phyloP scores from a whole-genome alignment of 192 early-diverging fungal species.

The Backusella mclennaniae region DNA sequence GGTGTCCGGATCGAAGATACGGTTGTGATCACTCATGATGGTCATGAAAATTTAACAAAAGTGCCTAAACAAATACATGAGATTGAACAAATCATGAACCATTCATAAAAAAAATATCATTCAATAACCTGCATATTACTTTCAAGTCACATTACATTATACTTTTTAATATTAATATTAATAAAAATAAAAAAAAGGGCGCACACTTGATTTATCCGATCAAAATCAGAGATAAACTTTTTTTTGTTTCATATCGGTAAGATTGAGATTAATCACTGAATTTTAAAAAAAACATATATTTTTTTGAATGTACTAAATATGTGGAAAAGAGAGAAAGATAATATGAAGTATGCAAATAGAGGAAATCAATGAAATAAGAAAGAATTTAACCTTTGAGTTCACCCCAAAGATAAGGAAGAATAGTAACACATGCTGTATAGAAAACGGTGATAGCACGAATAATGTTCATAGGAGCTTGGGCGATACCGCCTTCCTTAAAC shows the following conservation, averaged over 20 bases:
- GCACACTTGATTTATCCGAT: neutral
- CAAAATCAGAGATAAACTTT: neutral
- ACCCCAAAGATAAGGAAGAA: constrained; percentile 38
- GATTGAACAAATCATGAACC: constrained; percentile 63
- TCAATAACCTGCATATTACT: neutral
- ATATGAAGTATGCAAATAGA: neutral
- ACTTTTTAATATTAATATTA: neutral
- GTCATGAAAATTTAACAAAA: constrained; percentile 79
- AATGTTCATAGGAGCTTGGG: constrained; percentile 40
- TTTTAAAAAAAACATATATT: neutral
- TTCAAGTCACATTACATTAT: neutral
- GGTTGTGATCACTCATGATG: constrained; percentile 78
- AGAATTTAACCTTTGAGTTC: constrained; percentile 17
- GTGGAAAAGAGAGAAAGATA: neutral
- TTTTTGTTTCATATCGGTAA: neutral
- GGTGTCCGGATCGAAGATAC: constrained; percentile 94
- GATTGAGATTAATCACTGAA: neutral
- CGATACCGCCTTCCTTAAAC: constrained; percentile 45
- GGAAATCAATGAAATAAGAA: neutral
- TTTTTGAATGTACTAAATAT: neutral
- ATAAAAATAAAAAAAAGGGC: neutral
- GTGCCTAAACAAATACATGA: constrained; percentile 79
- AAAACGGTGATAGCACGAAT: constrained; percentile 44
- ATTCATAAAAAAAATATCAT: neutral
- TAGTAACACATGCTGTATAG: constrained; percentile 49